Percentiles rank a stretch among this genome's conserved stretches.
Conservation (phyloP, 208 protist genomes). For the Crithidia acanthocephali region DNA sequence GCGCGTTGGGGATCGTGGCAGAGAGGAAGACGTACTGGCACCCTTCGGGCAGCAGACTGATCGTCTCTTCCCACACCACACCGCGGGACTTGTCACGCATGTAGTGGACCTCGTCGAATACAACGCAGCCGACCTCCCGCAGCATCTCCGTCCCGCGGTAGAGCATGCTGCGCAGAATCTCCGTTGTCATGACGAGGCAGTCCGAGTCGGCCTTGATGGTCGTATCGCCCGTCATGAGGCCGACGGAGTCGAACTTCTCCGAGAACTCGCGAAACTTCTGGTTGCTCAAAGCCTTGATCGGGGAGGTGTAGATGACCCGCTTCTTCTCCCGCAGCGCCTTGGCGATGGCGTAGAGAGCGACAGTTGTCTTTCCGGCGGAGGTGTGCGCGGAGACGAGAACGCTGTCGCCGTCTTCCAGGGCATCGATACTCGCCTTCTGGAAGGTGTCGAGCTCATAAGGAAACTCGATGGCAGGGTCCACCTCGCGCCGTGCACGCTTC, state of each 20-base stretch:
- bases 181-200: slow-evolving; percentile 99
- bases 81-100: slow-evolving; percentile 99
- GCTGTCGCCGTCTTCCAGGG: slow-evolving; percentile 96
- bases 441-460: slow-evolving; percentile 97
- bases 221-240: slow-evolving; percentile 99
- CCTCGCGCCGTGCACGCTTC: slow-evolving; percentile 75
- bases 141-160: slow-evolving; percentile 99
- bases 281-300: slow-evolving; percentile 99
- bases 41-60: slow-evolving; percentile 98
- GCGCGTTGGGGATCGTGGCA: slow-evolving; percentile 99
- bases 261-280: slow-evolving; percentile 99
- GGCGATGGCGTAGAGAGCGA: slow-evolving; percentile 99
- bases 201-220: slow-evolving; percentile 98
- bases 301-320: slow-evolving; percentile 99
- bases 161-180: slow-evolving; percentile 99
- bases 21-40: slow-evolving; percentile 99
- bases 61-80: slow-evolving; percentile 99
- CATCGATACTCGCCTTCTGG: slow-evolving; percentile 94
- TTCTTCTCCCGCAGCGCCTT: slow-evolving; percentile 97
- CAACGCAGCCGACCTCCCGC: slow-evolving; percentile 99
- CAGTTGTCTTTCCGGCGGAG: slow-evolving; percentile 99
- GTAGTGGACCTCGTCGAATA: slow-evolving; percentile 99
- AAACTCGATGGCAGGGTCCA: slow-evolving; percentile 91
- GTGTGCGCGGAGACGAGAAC: slow-evolving; percentile 99
- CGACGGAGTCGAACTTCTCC: slow-evolving; percentile 98